These are phyloP conservation scores for Dispira simplex DNA, from an alignment of 192 early-diverging fungal species.

Conservation along the genomic window DNA sequence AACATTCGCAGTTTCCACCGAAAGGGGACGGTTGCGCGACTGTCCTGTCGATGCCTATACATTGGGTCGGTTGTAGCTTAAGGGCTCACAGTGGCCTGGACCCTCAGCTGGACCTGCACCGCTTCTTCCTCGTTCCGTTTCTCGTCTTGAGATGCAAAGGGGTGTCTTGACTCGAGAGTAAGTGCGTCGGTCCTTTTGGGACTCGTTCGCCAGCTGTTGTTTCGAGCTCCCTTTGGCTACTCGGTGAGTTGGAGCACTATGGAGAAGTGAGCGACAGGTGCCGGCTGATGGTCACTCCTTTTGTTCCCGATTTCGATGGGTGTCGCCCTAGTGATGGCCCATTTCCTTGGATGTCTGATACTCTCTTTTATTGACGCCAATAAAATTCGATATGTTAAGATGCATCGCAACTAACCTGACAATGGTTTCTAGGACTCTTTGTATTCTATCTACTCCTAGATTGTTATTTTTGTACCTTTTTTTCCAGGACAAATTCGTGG, in stretches of 20 bases:
- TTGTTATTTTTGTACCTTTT: no score
- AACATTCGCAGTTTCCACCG: constrained; percentile 9
- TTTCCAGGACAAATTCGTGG: no score
- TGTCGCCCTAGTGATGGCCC: constrained; percentile 3
- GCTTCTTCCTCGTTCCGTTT: neutral
- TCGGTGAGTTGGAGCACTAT: no score
- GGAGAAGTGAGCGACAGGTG: no score
- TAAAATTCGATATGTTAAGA: no score
- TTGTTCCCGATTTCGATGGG: neutral
- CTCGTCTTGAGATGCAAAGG: neutral
- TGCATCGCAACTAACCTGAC: no score
- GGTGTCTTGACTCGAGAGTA: neutral
- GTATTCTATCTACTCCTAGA: no score
- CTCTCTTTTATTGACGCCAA: no score
- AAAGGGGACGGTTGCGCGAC: constrained; percentile 1
- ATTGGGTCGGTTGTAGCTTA: neutral
- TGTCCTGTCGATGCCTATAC: neutral
- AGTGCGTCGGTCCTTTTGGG: neutral
- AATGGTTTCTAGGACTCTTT: no score
- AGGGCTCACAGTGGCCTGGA: neutral
- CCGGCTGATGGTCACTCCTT: neutral
- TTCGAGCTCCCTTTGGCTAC: no score
- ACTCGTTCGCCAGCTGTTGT: neutral
- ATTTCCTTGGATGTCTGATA: constrained; percentile 10
- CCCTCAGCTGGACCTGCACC: neutral